Evolutionary conservation across 345 rosid genomes (phyloP), one percentile per base, ranked within the genome.

Genomic region (Acer saccharum): DNA sequence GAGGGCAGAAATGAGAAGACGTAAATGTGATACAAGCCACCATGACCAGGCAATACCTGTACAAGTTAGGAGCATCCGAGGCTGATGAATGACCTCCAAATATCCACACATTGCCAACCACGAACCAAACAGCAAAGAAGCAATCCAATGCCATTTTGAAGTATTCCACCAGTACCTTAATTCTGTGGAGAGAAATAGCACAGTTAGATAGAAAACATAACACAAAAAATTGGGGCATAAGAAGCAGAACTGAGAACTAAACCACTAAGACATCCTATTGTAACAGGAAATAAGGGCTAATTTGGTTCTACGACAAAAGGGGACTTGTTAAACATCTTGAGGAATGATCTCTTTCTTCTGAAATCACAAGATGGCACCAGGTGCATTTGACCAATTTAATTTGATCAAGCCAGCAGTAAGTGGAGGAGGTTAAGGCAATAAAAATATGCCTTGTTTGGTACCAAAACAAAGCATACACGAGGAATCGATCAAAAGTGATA

Each of bases 111-210:
- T 96, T 96, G 82, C 99, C 99, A 75, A 96, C 97, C 81, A 96
- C 98, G 84, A 96, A 96, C 99, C 98, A 96, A 76, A 94, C 91
- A 11, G 98, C 99, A 83, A 96, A 96, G 85, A 96, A 96, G 86
- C 99, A 96, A 87, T 96, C 99, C 87, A 96, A 81, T 62, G 86
- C 95, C 98, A 96, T 94, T 83, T 96, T 96, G 84, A 91, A 94
- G 86, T 96, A 92, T 60, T 96, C 99, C 83, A 94, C 83, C 21
- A 96, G 78, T 10, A 84, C 94, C 86, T 96, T 96, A 77, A 94
- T 76, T 74, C 98, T 96, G 91, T 71, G 62, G 41, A 74, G 58
- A 80, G 71, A 73, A 73, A 82, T 27, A 8, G 44, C 41, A 73
- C 60, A 8, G 6, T 21, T 25, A 4, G 4, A 21, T 18, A 44